These are phyloP conservation scores for Aspergillus ochraceus DNA, from an alignment of 2,329 filamentous ascomycete genomes.

Conservation along the genomic window DNA sequence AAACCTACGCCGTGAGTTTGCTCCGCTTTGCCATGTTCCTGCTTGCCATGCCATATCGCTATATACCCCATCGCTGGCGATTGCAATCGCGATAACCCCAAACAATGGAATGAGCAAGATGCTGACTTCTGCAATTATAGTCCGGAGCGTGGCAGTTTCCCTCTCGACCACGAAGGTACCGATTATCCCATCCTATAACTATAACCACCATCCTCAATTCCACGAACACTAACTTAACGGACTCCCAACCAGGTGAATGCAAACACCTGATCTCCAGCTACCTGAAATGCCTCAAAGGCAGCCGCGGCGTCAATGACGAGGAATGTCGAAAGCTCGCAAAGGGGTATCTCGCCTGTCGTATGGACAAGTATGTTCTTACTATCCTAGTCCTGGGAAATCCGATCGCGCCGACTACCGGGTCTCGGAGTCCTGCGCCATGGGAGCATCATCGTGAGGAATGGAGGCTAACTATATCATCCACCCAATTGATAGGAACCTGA, in stretches of 20 bases:
- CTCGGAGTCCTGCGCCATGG: neutral
- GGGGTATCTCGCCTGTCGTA: conserved; percentile 83
- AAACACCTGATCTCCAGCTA: conserved; percentile 85
- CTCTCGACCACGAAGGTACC: conserved; percentile 86
- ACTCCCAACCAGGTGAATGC: conserved; percentile 68
- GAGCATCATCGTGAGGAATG: neutral
- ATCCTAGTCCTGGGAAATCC: neutral
- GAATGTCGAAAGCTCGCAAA: conserved; percentile 85
- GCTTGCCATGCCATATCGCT: neutral
- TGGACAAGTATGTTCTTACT: conserved; percentile 75
- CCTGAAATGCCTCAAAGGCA: conserved; percentile 80
- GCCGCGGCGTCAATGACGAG: conserved; percentile 79
- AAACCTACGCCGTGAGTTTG: conserved; percentile 70
- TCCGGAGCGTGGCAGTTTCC: conserved; percentile 89
- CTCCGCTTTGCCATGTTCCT: neutral
- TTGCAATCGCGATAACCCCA: neutral
- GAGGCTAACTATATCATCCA: neutral
- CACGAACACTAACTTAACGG: neutral
- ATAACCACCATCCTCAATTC: neutral
- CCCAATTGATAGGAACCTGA: conserved; percentile 68
- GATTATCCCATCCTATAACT: neutral
- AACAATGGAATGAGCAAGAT: neutral
- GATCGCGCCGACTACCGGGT: neutral
- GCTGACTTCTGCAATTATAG: conserved; percentile 45
- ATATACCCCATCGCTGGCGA: neutral